Evolutionary conservation across 768 basidiomycete species (phyloP), one percentile per base, ranked within the genome.

Genomic region (Trametes cubensis): DNA sequence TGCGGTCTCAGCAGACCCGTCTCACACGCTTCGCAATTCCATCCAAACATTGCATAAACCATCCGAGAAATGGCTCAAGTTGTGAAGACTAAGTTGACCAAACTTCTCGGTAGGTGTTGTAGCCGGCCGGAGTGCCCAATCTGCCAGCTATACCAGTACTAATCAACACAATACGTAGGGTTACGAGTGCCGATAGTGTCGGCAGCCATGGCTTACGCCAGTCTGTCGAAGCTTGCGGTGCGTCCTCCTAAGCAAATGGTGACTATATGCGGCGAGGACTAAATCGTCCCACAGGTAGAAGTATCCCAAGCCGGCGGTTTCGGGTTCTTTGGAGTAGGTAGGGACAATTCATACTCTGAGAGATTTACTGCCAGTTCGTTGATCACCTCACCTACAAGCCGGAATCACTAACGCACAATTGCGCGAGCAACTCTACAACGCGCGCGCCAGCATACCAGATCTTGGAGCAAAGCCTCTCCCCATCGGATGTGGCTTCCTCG

Each of bases 401-500:
- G 85, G 83, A 68, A 73, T 74, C 51, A 72, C 75, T 39, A 69
- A 75, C 8, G 77, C 81, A 39, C 71, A 74, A 44, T 73, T 90
- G 65, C 74, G 71, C 52, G 67, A 74, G 50, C 84, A 92, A 66
- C 70, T 93, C 20, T 72, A 74, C 26, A 64, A 83, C n/a, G 87
- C 84, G 14, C 83, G 84, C 11, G 66, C 72, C 18, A 66, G 71
- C 26, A 57, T 62, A 13, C 52, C 59, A 2, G 62, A 57, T 13
- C 42, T 48, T 10, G 40, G 47, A 60, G 71, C 23, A 13, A 66
- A 77, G 8, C 71, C 73, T 3, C 75, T 80, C 25, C 85, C 83
- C 8, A 77, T 94, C 62, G 92, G 92, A 28, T 83, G 88, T 17
- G 90, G 91, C 11, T 90, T 86, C 71, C 75, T 93, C n/a, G 81